phyloP scores from a whole-genome alignment of 2,329 filamentous ascomycete species.

The Colletotrichum euphorbiae region DNA sequence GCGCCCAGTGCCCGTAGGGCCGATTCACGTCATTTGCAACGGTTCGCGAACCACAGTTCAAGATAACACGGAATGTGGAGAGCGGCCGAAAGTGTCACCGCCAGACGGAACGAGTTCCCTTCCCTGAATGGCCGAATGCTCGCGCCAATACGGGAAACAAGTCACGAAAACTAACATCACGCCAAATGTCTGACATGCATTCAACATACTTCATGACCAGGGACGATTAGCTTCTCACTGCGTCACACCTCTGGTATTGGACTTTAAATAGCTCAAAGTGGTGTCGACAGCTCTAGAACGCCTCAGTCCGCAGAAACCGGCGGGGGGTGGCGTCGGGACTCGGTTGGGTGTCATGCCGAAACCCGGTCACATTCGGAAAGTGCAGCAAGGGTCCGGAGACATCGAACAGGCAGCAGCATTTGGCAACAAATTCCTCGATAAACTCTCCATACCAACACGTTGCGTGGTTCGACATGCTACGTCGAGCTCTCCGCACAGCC shows the following conservation, averaged over 20 bases:
- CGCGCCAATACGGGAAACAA: not conserved
- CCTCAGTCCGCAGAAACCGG: slow-evolving; percentile 1
- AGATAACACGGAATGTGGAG: not conserved
- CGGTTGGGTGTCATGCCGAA: not conserved
- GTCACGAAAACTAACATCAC: not conserved
- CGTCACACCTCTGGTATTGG: not conserved
- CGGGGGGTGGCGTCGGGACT: slow-evolving; percentile 2
- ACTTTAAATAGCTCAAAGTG: not conserved
- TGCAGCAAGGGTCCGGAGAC: slow-evolving; percentile 3
- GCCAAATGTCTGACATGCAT: not conserved
- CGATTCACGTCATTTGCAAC: not conserved
- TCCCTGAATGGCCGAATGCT: not conserved
- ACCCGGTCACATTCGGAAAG: slow-evolving; percentile 7
- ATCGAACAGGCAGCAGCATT: slow-evolving; percentile 24
- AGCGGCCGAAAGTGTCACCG: not conserved
- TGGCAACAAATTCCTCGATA: not conserved
- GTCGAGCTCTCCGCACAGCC: slow-evolving; percentile 10
- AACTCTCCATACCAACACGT: not conserved
- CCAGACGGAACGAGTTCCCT: not conserved
- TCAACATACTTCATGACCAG: not conserved
- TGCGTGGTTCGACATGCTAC: slow-evolving; percentile 14
- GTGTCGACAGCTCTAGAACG: not conserved
- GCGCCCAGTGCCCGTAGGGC: not conserved
- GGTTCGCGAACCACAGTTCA: not conserved
- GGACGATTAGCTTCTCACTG: slow-evolving; percentile 1